Percentiles rank a stretch among this genome's conserved stretches.
phyloP scores from a whole-genome alignment of 768 basidiomycete species.

The Tricholoma sp. region DNA sequence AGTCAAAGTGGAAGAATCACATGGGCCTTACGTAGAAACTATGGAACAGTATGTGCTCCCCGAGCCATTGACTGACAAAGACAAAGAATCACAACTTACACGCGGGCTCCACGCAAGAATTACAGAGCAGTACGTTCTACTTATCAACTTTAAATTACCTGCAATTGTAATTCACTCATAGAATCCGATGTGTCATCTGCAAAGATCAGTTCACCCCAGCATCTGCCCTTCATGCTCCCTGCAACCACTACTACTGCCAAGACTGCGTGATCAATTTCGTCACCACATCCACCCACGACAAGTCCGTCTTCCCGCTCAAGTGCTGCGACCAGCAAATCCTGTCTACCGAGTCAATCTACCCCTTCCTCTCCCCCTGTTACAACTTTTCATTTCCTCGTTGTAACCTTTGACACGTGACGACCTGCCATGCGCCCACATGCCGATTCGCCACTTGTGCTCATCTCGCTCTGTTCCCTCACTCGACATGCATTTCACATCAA shows the following conservation, averaged over 20 bases:
- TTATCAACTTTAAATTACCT: no score
- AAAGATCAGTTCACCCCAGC: slow-evolving; percentile 23
- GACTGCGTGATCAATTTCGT: slow-evolving; percentile 39
- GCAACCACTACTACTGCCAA: slow-evolving; percentile 42
- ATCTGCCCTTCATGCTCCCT: slow-evolving; percentile 32
- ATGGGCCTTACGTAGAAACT: no score
- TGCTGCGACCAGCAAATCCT: slow-evolving; percentile 42
- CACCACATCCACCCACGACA: slow-evolving; percentile 38
- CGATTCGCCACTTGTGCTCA: no score
- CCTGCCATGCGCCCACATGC: no score
- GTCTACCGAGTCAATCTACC: slow-evolving; percentile 14
- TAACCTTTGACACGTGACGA: no score
- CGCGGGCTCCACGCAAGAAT: not conserved
- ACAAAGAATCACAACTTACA: no score
- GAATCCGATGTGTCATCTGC: slow-evolving; percentile 27
- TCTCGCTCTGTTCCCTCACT: no score
- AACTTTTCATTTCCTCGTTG: no score
- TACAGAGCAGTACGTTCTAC: not conserved
- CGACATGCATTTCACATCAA: no score
- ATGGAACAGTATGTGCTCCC: no score
- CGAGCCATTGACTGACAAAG: no score
- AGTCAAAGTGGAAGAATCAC: not conserved
- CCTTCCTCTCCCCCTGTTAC: slow-evolving; percentile 29
- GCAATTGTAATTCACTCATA: not conserved
- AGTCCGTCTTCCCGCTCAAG: slow-evolving; percentile 45